Evolutionary conservation across 202 grass and related monocot genomes (phyloP).

Genomic region (Saccharum hybrid): DNA sequence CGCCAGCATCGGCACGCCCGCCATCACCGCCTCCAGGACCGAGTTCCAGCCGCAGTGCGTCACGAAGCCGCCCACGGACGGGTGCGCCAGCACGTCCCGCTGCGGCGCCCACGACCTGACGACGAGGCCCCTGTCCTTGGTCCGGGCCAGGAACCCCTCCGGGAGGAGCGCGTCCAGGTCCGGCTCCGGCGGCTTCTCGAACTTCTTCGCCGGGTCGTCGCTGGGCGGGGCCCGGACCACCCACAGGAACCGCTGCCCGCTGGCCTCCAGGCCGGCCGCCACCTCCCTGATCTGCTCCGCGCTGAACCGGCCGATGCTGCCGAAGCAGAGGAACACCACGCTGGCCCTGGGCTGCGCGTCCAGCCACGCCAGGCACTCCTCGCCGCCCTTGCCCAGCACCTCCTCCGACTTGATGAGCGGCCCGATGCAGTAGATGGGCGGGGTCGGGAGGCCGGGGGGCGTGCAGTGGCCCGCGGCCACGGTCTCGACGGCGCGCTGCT

Average conservation of each 20-base stretch:
- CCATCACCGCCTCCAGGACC: slow-evolving; percentile 58
- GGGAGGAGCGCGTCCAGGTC: slow-evolving; percentile 67
- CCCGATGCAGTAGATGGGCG: slow-evolving; percentile 62
- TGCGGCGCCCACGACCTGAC: slow-evolving; percentile 77
- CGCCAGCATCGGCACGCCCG: slow-evolving; percentile 66
- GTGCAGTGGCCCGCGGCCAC: slow-evolving; percentile 43
- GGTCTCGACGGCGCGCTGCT: slow-evolving; percentile 43
- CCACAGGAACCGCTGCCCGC: slow-evolving; percentile 67
- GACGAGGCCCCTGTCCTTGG: slow-evolving; percentile 49
- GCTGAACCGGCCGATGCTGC: slow-evolving; percentile 66
- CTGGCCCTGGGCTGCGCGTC: slow-evolving; percentile 54
- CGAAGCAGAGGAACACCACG: slow-evolving; percentile 84
- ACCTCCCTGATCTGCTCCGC: slow-evolving; percentile 60
- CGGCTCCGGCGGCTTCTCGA: slow-evolving; percentile 49
- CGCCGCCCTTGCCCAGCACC: slow-evolving; percentile 34
- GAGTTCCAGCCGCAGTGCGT: slow-evolving; percentile 87
- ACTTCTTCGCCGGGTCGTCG: slow-evolving; percentile 51
- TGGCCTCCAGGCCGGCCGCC: slow-evolving; percentile 60
- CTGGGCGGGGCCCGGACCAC: slow-evolving; percentile 62
- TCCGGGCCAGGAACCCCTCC: slow-evolving; percentile 60
- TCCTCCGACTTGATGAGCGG: slow-evolving; percentile 57
- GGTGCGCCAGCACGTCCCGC: slow-evolving; percentile 61
- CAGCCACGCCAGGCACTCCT: slow-evolving; percentile 71
- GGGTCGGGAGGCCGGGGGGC: slow-evolving; percentile 18
- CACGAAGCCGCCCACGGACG: slow-evolving; percentile 52